Base-by-base conservation (phyloP, 306 rosid genomes). In the Trifolium dubium region DNA sequence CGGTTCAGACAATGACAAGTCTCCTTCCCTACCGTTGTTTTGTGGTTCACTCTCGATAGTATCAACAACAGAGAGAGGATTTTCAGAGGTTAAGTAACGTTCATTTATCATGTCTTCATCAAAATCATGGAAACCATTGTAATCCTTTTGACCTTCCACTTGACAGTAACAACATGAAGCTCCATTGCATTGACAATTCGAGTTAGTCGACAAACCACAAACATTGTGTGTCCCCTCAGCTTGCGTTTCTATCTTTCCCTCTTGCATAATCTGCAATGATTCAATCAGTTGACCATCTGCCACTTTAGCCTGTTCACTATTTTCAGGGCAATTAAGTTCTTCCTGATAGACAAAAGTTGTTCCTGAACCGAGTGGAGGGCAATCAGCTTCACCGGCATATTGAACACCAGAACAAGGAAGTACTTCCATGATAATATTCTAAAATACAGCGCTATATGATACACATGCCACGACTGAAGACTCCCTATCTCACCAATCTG, bases 371-470 rank as follows among this genome's bases (percentile, higher is more conserved):
- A 76, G 82, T 49, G 84, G 89, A 74, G 90, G 72, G 79, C 88
- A 75, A 80, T 89, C 96, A 59, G 96, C 83, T 66, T 90, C 89
- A 17, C 88, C 87, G 68, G 80, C 85, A 86, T 79, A 77, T 66
- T 86, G 92, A 74, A 86, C 86, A 18, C 82, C 89, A 46, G 97
- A 89, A 80, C 91, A 88, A 70, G 97, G 88, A 82, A 92, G 92
- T 83, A 92, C 90, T 86, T 88, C 96, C 99, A 92, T 95, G 73
- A 78, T 80, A 75, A 62, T 78, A 85, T 6, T 69, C 66, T 39
- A 70, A 68, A 74, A 76, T 32, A 51, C 75, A 70, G 55, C 49
- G 47, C 62, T 86, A 83, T 80, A 64, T 29, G 70, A 83, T 73
- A 67, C 37, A 4, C 76, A 51, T 72, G 73, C 44, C 65, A 69